Base-by-base conservation (phyloP, 2,329 filamentous ascomycete species). In the Pseudocercospora cruenta region DNA sequence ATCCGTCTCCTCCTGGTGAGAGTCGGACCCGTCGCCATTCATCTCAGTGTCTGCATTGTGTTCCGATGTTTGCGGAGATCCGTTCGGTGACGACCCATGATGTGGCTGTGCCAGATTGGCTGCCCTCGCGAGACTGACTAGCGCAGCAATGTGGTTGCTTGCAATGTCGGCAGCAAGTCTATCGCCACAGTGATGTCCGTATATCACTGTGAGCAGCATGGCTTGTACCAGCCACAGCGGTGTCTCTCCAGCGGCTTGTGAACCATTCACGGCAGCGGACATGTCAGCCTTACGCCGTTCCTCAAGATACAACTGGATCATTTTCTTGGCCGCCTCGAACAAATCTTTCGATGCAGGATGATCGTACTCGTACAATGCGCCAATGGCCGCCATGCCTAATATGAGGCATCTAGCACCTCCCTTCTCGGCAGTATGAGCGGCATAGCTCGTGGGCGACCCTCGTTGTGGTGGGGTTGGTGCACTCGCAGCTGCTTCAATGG, bases 201-300 rank as follows among this genome's bases (percentile, higher is more conserved):
- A 98, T 16, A 97, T 91, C 43, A 98, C 92, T 76, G 97, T 98
- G 59, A 99, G 85, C 8, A 98, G 83, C 94, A 98, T 98, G 0
- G 94, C 93, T 79, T 98, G 95, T 16, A 98, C 93, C 26, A 99
- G 85, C 94, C 94, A 98, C 47, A 97, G 85, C 0, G 94, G 94
- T 1, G 94, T 88, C 62, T 87, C 73, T 12, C 84, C 80, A 14
- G 71, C 71, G 14, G 70, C 67, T 9, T 70, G 70, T 12, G 66
- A 62, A 6, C 86, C 85, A 60, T 83, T 86, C 24, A 87, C 79
- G 4, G 85, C 84, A 51, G 85, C 85, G 22, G 86, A 85, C 77
- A 96, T 90, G 76, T 96, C 93, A 61, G 91, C 91, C 78, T 94
- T 94, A 70, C 93, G 89, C 65, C 93, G 87, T 78, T 97, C 93